A percentile compares a stretch with the other conserved stretches of the same genome.
These are phyloP conservation scores for Claviceps digitariae DNA, from an alignment of 2,329 filamentous ascomycete genomes.

Conservation along the genomic window DNA sequence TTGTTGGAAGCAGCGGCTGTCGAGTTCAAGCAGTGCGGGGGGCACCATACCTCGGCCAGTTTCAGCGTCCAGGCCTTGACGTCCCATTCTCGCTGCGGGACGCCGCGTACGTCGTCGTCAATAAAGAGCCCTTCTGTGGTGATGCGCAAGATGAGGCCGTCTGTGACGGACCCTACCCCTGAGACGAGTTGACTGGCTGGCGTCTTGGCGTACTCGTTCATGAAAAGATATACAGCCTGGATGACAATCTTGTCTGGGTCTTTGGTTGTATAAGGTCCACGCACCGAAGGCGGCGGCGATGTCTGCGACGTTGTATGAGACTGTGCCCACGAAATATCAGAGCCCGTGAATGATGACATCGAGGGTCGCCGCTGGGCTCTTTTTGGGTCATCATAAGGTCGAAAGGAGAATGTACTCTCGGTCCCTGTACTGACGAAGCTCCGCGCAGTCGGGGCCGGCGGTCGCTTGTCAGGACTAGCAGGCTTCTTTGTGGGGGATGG, in stretches of 20 bases:
- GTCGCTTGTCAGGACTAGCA: conserved; percentile 24
- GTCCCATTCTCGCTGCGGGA: conserved; percentile 96
- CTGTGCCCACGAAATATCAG: conserved; percentile 75
- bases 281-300: conserved; percentile 66
- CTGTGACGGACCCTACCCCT: conserved; percentile 72
- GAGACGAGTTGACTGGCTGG: conserved; percentile 83
- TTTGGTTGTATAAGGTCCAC: conserved; percentile 69
- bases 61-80: conserved; percentile 97
- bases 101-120: conserved; percentile 82
- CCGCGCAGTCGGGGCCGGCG: conserved; percentile 37
- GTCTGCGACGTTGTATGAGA: conserved; percentile 75
- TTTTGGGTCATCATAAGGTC: conserved; percentile 61
- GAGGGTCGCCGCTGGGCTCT: conserved; percentile 45
- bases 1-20: conserved; percentile 21
- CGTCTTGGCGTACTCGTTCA: conserved; percentile 76
- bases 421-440: conserved; percentile 44
- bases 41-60: conserved; percentile 76
- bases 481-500: conserved; percentile 14
- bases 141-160: conserved; percentile 83
- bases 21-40: conserved; percentile 44
- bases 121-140: conserved; percentile 93
- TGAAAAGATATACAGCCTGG: conserved; percentile 83
- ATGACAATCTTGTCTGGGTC: conserved; percentile 96
- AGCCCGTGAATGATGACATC: conserved; percentile 54
- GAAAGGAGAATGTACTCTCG: conserved; percentile 57